Conservation (phyloP, 306 rosid species). For the Urtica urens region DNA sequence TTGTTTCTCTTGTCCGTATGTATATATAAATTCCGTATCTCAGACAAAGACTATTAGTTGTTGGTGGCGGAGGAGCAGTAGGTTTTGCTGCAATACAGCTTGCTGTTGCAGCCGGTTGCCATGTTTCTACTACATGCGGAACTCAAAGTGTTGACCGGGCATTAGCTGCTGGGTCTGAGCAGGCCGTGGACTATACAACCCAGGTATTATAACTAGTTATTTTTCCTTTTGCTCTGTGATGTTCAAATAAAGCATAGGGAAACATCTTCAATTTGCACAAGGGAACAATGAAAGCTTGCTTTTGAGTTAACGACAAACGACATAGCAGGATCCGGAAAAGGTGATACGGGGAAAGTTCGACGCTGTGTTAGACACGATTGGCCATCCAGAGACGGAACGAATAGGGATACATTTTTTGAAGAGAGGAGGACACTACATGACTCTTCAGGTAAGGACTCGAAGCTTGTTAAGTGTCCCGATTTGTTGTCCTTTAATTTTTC, state of each 20-base stretch:
- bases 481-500: not conserved
- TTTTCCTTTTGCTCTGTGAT: constrained; percentile 16
- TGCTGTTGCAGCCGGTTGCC: constrained; percentile 73
- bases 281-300: not conserved
- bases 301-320: not conserved
- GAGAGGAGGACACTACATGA: constrained; percentile 95
- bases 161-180: constrained; percentile 82
- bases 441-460: constrained; percentile 73
- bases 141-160: constrained; percentile 50
- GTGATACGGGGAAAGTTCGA: constrained; percentile 76
- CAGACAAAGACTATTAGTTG: constrained; percentile 77
- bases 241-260: constrained; percentile 1
- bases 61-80: constrained; percentile 99
- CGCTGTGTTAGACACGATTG: constrained; percentile 95
- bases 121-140: constrained; percentile 79
- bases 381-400: constrained; percentile 68
- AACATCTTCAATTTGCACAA: not conserved
- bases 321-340: constrained; percentile 49
- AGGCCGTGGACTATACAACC: constrained; percentile 69
- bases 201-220: constrained; percentile 46
- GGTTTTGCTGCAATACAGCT: constrained; percentile 82
- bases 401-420: constrained; percentile 57
- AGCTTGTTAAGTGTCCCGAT: constrained; percentile 7
- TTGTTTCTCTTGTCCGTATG: no score
- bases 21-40: not conserved